phyloP scores from a whole-genome alignment of 2,329 filamentous ascomycete species.

The Aspergillus neoniger region DNA sequence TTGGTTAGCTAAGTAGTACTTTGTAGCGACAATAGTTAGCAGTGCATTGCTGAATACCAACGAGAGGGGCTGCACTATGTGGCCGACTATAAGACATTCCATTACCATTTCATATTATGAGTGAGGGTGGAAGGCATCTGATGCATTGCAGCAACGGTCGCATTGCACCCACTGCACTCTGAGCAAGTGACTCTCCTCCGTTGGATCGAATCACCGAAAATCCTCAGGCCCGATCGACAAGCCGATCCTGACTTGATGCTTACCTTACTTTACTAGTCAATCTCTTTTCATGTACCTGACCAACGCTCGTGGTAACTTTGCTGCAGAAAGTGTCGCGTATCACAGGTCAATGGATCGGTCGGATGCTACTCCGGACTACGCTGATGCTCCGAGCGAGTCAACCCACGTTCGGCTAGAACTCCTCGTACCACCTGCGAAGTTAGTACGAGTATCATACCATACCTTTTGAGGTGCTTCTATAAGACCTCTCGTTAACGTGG shows the following conservation, averaged over 20 bases:
- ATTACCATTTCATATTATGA: background rate
- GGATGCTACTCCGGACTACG: background rate
- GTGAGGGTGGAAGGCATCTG: background rate
- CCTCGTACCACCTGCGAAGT: background rate
- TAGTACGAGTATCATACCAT: background rate
- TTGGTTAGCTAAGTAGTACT: background rate
- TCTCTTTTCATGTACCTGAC: background rate
- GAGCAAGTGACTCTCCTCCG: background rate
- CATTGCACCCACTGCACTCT: background rate
- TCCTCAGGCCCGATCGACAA: background rate
- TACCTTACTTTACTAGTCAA: constrained; percentile 4
- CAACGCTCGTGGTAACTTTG: background rate
- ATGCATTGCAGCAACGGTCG: background rate
- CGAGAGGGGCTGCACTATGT: background rate
- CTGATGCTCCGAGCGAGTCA: background rate
- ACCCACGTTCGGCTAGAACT: background rate
- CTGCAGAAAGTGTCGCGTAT: background rate
- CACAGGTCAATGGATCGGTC: background rate
- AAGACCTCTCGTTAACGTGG: background rate
- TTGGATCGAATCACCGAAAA: background rate
- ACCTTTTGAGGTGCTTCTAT: background rate
- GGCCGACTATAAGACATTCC: background rate
- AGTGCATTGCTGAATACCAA: background rate
- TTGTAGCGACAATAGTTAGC: background rate
- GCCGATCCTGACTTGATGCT: constrained; percentile 1